Base-by-base conservation (phyloP, 805 yeast species). In the Kodamaea kaohsiungensis region DNA sequence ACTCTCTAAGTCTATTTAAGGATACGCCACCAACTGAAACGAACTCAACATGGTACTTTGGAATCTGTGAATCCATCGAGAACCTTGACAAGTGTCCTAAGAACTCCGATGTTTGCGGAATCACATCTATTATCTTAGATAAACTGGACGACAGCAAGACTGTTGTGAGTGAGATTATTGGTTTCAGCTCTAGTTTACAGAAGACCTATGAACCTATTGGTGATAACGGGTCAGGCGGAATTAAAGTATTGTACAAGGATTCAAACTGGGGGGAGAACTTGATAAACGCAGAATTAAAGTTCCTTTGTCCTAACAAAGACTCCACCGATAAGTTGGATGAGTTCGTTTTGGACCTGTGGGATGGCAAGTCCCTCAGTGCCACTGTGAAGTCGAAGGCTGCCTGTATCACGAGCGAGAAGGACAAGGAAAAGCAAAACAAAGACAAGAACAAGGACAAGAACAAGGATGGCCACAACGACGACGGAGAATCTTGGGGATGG, bases 11-110 rank as follows among this genome's bases (percentile, higher is more conserved):
- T 5, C 39, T 62, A 3, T 60, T 75, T 15, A 71, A 68, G 33
- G 80, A 78, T 45, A 89, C 97, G 9, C 98, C 98, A 15, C 98
- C 99, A 1, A 81, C 93, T 10, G 71, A 68, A 33, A 82, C 88
- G 1, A 78, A 73, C 49, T 69, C 77, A 35, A 77, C 82, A 2
- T 89, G 97, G 92, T 83, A 78, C 62, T 58, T 92, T 38, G 87
- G 90, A 49, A 75, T 91, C 7, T 90, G 96, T 71, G 84, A 82
- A 46, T 72, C 81, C 0, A 66, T 78, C n/a, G 66, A 69, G 33
- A 64, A 72, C 35, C 65, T 73, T 7, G 72, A 77, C 8, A 77
- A 76, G 27, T 92, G 98, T 70, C 87, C 91, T 0, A 72, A 73
- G 47, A 85, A 87, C 57, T 83, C 92, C 1, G 89, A 88, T 59